Evolutionary conservation across 768 basidiomycete genomes (phyloP), one percentile per base, ranked within the genome.

Genomic region (Tulasnella sp.): DNA sequence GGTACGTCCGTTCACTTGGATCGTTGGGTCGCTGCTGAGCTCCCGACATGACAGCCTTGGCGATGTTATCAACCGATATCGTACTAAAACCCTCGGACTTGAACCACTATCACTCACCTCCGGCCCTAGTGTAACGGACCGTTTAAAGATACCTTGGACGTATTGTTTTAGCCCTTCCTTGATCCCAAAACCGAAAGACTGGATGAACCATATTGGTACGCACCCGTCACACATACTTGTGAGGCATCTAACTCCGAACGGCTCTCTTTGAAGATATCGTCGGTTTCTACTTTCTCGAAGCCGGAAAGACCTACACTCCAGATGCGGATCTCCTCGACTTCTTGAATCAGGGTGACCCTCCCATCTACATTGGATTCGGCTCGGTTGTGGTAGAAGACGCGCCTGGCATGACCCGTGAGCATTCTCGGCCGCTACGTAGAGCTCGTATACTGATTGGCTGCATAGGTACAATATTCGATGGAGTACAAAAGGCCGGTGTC

Each of bases 281-380:
- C 6, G 81, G 81, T 2, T 83, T 81, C 62, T 81, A 80, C 63
- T 83, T 82, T 65, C 69, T 81, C 3, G 77, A 80, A 60, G 67
- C 77, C 23, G 76, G 72, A 0, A 70, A 71, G 2, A 69, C 63
- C n/a, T 81, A 77, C 62, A 66, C 66, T 32, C 80, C 81, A 0
- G 64, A 70, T 3, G 62, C 67, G 4, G 77, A 78, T n/a, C 67
- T 81, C 4, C 69, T 67, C 4, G 64, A 68, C 0, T 81, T 81
- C 62, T 63, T 82, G 39, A 70, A 66, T 1, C 71, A 69, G 1
- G 79, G 80, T 29, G 69, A 71, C 6, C 63, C 78, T 1, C 80
- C 81, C 1, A 69, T 82, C 8, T 82, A 81, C 62, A 79, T 82
- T 53, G 81, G 79, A 11, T 82, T 82, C 64, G 80, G 81, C 9